Conservation (phyloP, 1,284 basidiomycete species). For the Boletellus sp. region DNA sequence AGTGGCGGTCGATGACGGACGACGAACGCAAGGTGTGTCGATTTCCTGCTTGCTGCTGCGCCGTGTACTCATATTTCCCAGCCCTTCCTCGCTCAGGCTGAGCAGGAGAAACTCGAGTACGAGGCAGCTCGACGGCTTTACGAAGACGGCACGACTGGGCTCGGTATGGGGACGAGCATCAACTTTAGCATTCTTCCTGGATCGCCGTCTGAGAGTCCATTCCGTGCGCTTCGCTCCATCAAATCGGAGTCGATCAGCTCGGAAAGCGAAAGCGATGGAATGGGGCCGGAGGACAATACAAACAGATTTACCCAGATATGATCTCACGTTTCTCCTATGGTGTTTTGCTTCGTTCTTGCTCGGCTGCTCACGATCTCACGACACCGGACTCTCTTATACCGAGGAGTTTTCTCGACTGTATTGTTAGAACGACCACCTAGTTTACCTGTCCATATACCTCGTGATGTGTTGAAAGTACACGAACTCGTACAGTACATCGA, state of each 20-base stretch:
- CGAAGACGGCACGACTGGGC: conserved; percentile 73
- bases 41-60: conserved; percentile 3
- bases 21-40: conserved; percentile 80
- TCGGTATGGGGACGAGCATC: conserved; percentile 65
- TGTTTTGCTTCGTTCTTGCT: conserved; percentile 2
- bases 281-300: conserved; percentile 45
- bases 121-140: conserved; percentile 78
- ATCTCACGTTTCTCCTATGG: conserved; percentile 10
- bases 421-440: conserved; percentile 37
- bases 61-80: conserved; percentile 31
- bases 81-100: conserved; percentile 89
- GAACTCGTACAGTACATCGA: conserved; percentile 26
- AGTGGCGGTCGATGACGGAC: conserved; percentile 89
- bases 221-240: conserved; percentile 48
- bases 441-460: conserved; percentile 35
- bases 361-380: conserved; percentile 20
- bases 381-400: conserved; percentile 33
- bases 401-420: conserved; percentile 34
- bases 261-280: conserved; percentile 64
- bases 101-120: conserved; percentile 90
- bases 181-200: conserved; percentile 74
- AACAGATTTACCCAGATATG: conserved; percentile 33
- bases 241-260: conserved; percentile 54
- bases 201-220: conserved; percentile 45
- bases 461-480: conserved; percentile 15